Conservation (phyloP, 1,139 yeast species). For the Protomyces macrosporus region DNA sequence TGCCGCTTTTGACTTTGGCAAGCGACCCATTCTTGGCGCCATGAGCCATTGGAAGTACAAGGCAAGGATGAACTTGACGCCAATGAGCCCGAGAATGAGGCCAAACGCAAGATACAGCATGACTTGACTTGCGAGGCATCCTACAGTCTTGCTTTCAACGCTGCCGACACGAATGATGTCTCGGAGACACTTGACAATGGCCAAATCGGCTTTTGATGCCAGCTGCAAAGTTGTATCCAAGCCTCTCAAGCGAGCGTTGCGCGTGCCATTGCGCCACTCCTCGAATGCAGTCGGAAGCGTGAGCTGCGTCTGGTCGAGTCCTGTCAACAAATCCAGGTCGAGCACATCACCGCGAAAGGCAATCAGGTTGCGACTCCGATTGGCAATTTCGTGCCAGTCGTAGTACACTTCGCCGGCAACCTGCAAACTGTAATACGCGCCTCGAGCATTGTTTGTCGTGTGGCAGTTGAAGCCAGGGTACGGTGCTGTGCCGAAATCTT, state of each 20-base stretch:
- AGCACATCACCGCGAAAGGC: conserved; percentile 85
- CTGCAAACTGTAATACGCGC: conserved; percentile 57
- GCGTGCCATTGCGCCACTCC: conserved; percentile 43
- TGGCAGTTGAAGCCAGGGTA: conserved; percentile 91
- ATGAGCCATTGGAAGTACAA: conserved; percentile 83
- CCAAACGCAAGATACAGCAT: conserved; percentile 75
- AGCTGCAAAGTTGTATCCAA: conserved; percentile 75
- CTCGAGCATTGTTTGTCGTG: conserved; percentile 63
- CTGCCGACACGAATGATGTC: conserved; percentile 86
- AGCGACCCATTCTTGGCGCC: conserved; percentile 45
- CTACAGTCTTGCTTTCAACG: conserved; percentile 82
- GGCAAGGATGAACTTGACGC: conserved; percentile 73
- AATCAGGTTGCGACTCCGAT: conserved; percentile 67
- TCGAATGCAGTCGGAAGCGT: conserved; percentile 69
- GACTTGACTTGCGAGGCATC: conserved; percentile 88
- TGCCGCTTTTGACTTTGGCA: conserved; percentile 65
- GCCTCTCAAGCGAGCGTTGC: conserved; percentile 46
- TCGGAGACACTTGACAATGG: conserved; percentile 73
- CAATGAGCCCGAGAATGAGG: conserved; percentile 74
- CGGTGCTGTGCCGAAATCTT: conserved; percentile 64
- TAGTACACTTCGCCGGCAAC: conserved; percentile 73
- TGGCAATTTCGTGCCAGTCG: conserved; percentile 80
- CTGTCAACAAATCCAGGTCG: conserved; percentile 67
- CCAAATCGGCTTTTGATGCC: conserved; percentile 62
- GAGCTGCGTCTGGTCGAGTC: conserved; percentile 65